Percentiles rank a stretch among this genome's conserved stretches.
Conservation (phyloP, 2,329 filamentous ascomycete species). For the Incumbomyces lentus region DNA sequence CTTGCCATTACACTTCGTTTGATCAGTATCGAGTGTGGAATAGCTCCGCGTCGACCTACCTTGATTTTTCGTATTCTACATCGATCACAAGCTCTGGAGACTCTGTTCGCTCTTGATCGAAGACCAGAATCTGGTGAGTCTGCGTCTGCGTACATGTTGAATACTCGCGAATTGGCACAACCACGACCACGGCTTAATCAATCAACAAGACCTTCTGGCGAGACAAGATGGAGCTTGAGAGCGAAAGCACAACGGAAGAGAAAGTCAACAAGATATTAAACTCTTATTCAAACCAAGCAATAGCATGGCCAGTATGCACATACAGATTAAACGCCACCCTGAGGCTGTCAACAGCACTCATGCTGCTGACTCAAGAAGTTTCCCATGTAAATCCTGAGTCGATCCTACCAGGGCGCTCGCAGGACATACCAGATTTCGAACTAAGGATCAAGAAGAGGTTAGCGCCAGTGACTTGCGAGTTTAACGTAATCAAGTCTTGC, state of each 20-base stretch:
- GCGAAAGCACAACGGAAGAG: neutral
- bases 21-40: neutral
- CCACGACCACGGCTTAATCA: neutral
- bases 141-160: neutral
- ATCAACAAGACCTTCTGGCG: neutral
- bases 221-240: neutral
- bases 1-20: neutral
- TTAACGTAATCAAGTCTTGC: too few species aligned
- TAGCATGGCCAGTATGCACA: too few species aligned
- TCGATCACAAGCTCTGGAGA: slow-evolving; percentile 5
- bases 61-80: slow-evolving; percentile 4
- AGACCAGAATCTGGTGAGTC: slow-evolving; percentile 1
- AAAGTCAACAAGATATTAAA: neutral
- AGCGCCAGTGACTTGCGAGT: too few species aligned
- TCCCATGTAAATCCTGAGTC: neutral
- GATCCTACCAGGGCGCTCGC: too few species aligned
- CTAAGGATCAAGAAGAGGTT: too few species aligned
- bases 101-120: neutral
- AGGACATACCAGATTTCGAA: too few species aligned
- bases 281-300: too few species aligned
- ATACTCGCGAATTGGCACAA: neutral
- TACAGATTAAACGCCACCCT: too few species aligned
- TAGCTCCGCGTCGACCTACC: neutral
- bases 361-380: neutral
- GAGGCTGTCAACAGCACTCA: neutral